Evolutionary conservation across 208 protist genomes (phyloP).

Genomic region (Acanthamoeba sp.): DNA sequence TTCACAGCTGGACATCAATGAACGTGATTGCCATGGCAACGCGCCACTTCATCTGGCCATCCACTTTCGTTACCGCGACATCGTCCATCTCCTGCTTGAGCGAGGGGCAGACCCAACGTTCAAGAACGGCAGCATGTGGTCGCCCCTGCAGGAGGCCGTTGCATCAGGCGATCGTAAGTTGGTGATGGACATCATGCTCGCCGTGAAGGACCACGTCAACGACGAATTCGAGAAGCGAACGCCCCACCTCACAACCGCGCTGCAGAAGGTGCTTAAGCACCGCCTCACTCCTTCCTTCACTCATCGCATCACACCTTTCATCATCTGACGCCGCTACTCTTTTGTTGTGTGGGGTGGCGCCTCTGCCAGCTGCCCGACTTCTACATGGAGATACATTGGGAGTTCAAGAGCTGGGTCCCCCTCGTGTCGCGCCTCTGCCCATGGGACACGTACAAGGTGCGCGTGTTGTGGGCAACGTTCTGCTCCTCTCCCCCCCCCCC

Average conservation of each 20-base stretch:
- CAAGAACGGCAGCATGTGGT: slow-evolving; percentile 53
- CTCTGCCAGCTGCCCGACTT: slow-evolving; percentile 78
- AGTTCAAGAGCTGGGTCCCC: slow-evolving; percentile 82
- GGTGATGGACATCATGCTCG: slow-evolving; percentile 1
- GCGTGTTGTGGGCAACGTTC: neutral
- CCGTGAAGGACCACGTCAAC: slow-evolving; percentile 12
- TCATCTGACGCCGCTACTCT: neutral
- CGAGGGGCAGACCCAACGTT: slow-evolving; percentile 23
- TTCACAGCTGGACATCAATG: neutral
- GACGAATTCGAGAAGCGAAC: neutral
- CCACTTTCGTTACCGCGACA: slow-evolving; percentile 26
- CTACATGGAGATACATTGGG: slow-evolving; percentile 81
- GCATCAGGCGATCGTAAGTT: slow-evolving; percentile 33
- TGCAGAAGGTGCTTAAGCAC: neutral
- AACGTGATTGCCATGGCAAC: slow-evolving; percentile 10
- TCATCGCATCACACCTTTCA: too few relatives aligned
- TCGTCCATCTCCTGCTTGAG: neutral
- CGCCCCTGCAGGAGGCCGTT: slow-evolving; percentile 23
- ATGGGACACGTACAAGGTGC: slow-evolving; percentile 77
- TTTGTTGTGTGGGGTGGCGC: neutral
- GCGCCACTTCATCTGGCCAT: slow-evolving; percentile 17
- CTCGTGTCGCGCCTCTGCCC: slow-evolving; percentile 80
- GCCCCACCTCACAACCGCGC: neutral
- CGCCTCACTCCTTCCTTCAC: too few relatives aligned
- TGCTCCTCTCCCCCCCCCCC: too few relatives aligned